Conservation (phyloP, 2,329 filamentous ascomycete species). For the Plectosphaerella sp. region DNA sequence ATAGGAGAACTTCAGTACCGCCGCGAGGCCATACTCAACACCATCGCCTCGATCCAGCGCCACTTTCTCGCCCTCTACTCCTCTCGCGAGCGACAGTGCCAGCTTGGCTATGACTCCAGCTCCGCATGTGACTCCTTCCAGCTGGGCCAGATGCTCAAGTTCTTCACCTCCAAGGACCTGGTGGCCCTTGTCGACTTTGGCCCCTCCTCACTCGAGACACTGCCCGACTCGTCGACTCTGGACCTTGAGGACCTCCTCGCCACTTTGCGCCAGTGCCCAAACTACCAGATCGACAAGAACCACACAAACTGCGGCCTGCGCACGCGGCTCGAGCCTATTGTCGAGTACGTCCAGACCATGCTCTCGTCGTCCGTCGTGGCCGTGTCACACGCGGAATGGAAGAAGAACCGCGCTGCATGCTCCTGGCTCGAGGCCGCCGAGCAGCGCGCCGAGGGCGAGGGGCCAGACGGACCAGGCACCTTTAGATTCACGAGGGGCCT, state of each 20-base stretch:
- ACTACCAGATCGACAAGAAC: conserved; percentile 70
- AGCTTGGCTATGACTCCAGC: conserved; percentile 69
- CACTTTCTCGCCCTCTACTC: conserved; percentile 66
- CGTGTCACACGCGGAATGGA: conserved; percentile 42
- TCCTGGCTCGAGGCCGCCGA: conserved; percentile 32
- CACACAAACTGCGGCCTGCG: conserved; percentile 71
- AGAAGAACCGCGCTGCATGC: conserved; percentile 27
- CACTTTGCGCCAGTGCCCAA: conserved; percentile 60
- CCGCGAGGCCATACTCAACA: conserved; percentile 62
- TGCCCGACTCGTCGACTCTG: conserved; percentile 48
- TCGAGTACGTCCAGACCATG: conserved; percentile 60
- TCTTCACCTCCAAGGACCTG: conserved; percentile 58
- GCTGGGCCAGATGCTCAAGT: conserved; percentile 72
- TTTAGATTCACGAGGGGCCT: conserved; percentile 50
- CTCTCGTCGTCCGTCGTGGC: conserved; percentile 41
- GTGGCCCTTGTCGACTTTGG: conserved; percentile 56
- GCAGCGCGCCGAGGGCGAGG: conserved; percentile 10
- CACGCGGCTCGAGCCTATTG: conserved; percentile 58
- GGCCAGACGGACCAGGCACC: conserved; percentile 3
- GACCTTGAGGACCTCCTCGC: conserved; percentile 58
- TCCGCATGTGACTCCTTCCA: conserved; percentile 73
- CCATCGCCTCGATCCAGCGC: conserved; percentile 63
- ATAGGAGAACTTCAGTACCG: conserved; percentile 63
- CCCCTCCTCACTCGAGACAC: conserved; percentile 36
- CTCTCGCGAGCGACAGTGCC: conserved; percentile 64